phyloP scores from a whole-genome alignment of 495 filamentous ascomycete genomes.

The Margaritispora aquatica region DNA sequence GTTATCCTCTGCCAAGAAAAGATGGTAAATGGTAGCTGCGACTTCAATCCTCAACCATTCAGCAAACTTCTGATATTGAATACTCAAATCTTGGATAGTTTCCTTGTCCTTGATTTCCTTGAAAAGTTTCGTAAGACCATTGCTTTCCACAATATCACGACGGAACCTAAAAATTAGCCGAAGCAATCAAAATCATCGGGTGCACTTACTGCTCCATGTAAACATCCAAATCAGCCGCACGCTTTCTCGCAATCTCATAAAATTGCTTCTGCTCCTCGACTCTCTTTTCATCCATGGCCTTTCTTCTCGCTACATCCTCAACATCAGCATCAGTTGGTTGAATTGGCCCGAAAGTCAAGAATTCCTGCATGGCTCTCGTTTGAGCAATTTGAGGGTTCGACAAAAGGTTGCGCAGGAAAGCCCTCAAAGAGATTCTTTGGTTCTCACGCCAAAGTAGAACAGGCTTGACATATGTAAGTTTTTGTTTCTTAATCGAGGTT shows the following conservation, averaged over 20 bases:
- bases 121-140: conserved; percentile 91
- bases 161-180: conserved; percentile 36
- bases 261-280: conserved; percentile 89
- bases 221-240: conserved; percentile 87
- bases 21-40: conserved; percentile 91
- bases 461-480: conserved; percentile 7
- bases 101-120: conserved; percentile 84
- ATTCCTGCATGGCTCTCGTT: conserved; percentile 74
- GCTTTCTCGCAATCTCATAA: conserved; percentile 88
- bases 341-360: conserved; percentile 65
- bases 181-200: not conserved
- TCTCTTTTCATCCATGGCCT: conserved; percentile 77
- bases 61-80: conserved; percentile 96
- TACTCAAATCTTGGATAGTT: conserved; percentile 76
- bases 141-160: conserved; percentile 51
- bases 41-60: conserved; percentile 98
- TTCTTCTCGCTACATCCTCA: conserved; percentile 70
- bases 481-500: not conserved
- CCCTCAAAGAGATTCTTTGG: conserved; percentile 85
- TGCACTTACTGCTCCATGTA: conserved; percentile 96
- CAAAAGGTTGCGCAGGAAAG: conserved; percentile 77
- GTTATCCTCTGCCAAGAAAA: conserved; percentile 97
- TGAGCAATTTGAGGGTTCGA: conserved; percentile 78
- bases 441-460: conserved; percentile 77
- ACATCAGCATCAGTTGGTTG: conserved; percentile 73